These are phyloP conservation scores for Halophytophthora batemanensis DNA, from an alignment of 352 stramenopile genomes.

Conservation along the genomic window DNA sequence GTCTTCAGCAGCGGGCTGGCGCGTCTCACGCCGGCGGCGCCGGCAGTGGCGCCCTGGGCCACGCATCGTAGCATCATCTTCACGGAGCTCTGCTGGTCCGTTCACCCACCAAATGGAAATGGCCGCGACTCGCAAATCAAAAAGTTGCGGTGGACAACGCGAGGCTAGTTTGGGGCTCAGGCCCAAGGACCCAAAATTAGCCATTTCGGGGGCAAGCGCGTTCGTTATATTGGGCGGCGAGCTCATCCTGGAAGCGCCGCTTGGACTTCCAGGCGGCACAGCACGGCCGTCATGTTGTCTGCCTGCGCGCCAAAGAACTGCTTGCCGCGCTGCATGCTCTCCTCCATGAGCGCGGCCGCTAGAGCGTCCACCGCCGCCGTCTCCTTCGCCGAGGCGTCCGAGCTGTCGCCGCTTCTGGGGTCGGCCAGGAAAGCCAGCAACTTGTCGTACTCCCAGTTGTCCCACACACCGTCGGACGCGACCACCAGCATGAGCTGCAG, in stretches of 20 bases:
- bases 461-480: conserved; percentile 85
- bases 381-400: conserved; percentile 5
- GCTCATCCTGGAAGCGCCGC: conserved; percentile 2
- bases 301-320: conserved; percentile 77
- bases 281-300: conserved; percentile 88
- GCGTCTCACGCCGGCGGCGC: conserved; percentile 1
- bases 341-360: conserved; percentile 44
- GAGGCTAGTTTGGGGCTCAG: too few species aligned
- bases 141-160: background rate
- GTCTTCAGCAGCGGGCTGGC: conserved; percentile 5
- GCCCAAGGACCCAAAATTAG: too few species aligned
- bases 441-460: conserved; percentile 88
- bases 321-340: conserved; percentile 57
- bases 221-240: background rate
- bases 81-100: background rate
- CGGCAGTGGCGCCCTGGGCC: conserved; percentile 2
- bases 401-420: conserved; percentile 7
- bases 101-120: background rate
- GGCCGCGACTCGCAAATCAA: background rate
- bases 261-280: conserved; percentile 44
- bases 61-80: conserved; percentile 22
- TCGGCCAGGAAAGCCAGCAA: conserved; percentile 46
- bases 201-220: too few species aligned
- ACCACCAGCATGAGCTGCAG: conserved; percentile 59
- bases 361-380: conserved; percentile 24